phyloP scores from a whole-genome alignment of 2,329 filamentous ascomycete species.

The Aspergillus luchuensis region DNA sequence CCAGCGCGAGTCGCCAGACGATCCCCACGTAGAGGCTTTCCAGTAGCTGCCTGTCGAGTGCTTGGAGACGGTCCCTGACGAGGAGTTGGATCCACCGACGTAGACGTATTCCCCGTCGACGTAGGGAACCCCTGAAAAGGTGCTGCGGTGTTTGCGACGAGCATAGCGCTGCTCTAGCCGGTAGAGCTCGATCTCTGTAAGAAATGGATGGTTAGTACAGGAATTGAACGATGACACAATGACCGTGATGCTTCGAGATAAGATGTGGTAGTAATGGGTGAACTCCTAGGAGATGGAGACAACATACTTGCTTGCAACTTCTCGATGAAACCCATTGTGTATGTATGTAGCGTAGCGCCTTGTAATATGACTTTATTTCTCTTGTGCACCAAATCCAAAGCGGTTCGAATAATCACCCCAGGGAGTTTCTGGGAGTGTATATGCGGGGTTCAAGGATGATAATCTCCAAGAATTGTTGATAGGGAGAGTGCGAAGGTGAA shows the following conservation, averaged over 20 bases:
- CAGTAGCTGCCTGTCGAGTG: constrained; percentile 40
- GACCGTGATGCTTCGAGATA: background rate
- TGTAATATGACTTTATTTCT: background rate
- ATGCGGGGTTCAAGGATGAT: background rate
- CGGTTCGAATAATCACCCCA: background rate
- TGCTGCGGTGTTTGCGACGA: constrained; percentile 83
- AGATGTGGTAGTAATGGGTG: background rate
- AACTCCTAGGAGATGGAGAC: background rate
- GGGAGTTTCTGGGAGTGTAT: background rate
- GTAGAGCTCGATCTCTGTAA: constrained; percentile 77
- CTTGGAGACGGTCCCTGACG: constrained; percentile 43
- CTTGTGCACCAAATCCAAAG: background rate
- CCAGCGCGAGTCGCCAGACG: constrained; percentile 32
- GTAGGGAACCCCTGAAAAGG: constrained; percentile 86
- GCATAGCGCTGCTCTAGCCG: constrained; percentile 95
- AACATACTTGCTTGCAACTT: constrained; percentile 55
- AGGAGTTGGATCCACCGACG: constrained; percentile 44
- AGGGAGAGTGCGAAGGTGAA: background rate
- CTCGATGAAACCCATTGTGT: constrained; percentile 53
- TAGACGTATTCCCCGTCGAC: constrained; percentile 96
- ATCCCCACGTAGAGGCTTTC: constrained; percentile 34
- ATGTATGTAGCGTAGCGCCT: background rate
- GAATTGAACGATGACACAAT: too few relatives aligned
- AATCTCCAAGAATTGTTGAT: background rate
- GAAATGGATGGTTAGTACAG: constrained; percentile 14